Percentiles rank a stretch among this genome's conserved stretches.
phyloP scores from a whole-genome alignment of 768 basidiomycete genomes.

The Fomitopsis serialis region DNA sequence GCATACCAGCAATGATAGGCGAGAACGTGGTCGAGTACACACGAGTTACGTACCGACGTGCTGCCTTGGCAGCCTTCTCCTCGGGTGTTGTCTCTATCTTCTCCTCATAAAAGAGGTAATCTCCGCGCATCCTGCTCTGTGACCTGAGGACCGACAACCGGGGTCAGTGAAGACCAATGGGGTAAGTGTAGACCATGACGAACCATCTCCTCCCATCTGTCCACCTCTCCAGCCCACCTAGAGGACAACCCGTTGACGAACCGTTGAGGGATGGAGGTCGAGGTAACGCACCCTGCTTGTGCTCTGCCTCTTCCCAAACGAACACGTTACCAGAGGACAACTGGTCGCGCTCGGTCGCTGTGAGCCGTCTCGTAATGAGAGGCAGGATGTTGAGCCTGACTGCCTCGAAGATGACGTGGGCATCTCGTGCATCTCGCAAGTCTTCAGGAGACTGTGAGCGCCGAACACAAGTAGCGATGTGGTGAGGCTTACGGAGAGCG shows the following conservation, averaged over 20 bases:
- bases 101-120: slow-evolving; percentile 81
- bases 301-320: slow-evolving; percentile 82
- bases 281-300: slow-evolving; percentile 35
- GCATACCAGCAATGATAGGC: slow-evolving; percentile 1
- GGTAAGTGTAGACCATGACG: slow-evolving; percentile 5
- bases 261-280: slow-evolving; percentile 14
- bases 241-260: slow-evolving; percentile 17
- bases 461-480: not conserved
- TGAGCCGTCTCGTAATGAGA: slow-evolving; percentile 65
- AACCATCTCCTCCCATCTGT: slow-evolving; percentile 80
- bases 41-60: slow-evolving; percentile 48
- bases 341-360: slow-evolving; percentile 63
- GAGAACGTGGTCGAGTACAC: not conserved
- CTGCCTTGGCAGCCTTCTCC: slow-evolving; percentile 74
- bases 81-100: slow-evolving; percentile 78
- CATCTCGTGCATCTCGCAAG: slow-evolving; percentile 75
- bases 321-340: slow-evolving; percentile 72
- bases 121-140: slow-evolving; percentile 79
- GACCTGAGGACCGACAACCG: slow-evolving; percentile 43
- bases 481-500: slow-evolving; percentile 1
- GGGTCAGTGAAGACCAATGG: no score
- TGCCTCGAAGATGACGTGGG: slow-evolving; percentile 71
- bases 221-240: slow-evolving; percentile 58
- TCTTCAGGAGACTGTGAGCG: slow-evolving; percentile 35
- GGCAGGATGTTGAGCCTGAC: slow-evolving; percentile 67